These are phyloP conservation scores for Hypoxylon sp. DNA, from an alignment of 2,329 filamentous ascomycete genomes.

Conservation along the genomic window DNA sequence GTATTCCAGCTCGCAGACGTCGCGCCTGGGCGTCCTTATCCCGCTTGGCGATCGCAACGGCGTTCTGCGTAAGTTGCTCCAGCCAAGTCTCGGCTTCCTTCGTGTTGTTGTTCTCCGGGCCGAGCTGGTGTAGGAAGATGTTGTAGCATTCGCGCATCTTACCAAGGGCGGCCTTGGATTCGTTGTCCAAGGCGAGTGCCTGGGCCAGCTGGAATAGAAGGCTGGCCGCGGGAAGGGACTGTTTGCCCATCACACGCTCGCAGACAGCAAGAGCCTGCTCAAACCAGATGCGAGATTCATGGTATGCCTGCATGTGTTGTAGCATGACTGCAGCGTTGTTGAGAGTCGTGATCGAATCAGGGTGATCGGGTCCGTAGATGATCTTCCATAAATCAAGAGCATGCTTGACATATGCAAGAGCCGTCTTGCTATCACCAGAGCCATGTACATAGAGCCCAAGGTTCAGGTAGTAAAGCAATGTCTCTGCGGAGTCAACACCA, in stretches of 20 bases:
- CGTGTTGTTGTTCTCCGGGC: conserved; percentile 93
- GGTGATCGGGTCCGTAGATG: conserved; percentile 93
- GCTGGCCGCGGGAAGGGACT: conserved; percentile 93
- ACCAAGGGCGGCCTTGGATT: conserved; percentile 90
- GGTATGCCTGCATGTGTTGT: conserved; percentile 93
- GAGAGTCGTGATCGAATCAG: conserved; percentile 97
- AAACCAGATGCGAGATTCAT: conserved; percentile 96
- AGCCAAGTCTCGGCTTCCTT: conserved; percentile 98
- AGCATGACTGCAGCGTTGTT: conserved; percentile 99
- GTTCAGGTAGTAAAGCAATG: conserved; percentile 95
- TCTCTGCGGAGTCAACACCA: conserved; percentile 93
- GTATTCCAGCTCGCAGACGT: conserved; percentile 78
- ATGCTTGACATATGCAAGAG: conserved; percentile 91
- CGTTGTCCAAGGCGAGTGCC: conserved; percentile 93
- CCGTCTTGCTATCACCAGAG: conserved; percentile 87
- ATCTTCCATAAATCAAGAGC: conserved; percentile 97
- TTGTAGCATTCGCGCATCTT: conserved; percentile 98
- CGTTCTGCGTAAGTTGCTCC: conserved; percentile 94
- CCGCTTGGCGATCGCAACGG: conserved; percentile 93
- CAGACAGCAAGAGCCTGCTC: conserved; percentile 92
- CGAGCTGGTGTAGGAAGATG: conserved; percentile 91
- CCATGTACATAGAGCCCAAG: conserved; percentile 94
- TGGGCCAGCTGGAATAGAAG: conserved; percentile 98
- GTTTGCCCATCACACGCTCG: conserved; percentile 88
- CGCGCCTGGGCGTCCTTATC: conserved; percentile 87